Evolutionary conservation across 441 rosid genomes (phyloP), one percentile per base, ranked within the genome.

Genomic region (Erysimum pusillum): DNA sequence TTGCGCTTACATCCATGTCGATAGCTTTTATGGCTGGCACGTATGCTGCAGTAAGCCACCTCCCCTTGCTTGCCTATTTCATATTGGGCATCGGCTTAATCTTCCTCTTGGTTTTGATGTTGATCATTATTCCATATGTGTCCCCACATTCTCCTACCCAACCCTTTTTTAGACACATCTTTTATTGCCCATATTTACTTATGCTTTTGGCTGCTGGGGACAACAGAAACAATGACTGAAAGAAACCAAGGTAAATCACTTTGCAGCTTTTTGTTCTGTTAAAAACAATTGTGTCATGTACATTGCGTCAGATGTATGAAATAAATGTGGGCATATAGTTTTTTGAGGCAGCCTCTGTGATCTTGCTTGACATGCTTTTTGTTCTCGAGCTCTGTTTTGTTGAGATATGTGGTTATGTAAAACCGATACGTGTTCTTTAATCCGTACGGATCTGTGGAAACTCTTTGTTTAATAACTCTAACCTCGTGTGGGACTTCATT

Each of bases 191-290:
- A 3, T 52, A 63, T 18, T 73, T 52, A 1, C 28, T 63, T 2
- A 28, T 13, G 69, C 52, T 73, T 39, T 38, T 51, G 44, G 76
- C 18, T 9, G 65, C 39, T 45, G 67, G 59, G 39, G 58, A 74
- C 41, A 38, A 49, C 44, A 25, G 1, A 14, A 69, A 31, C 49
- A 68, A 15, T 25, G 51, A 15, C 39, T 68, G 5, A n/a, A 54
- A 22, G 41, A 39, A 52, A 36, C 36, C 36, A 4, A 3, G 25
- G 3, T 18, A 32, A 4, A 1, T 54, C 22, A 44, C 22, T 63
- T 28, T 9, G 4, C 0, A 28, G n/a, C 8, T 64, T 31, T 9
- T 45, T 48, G 9, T 6, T 11, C n/a, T 8, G 31, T 3, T 1
- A 42, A 62, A 18, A 2, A 45, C 9, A n/a, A 42, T 14, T 63